Evolutionary conservation across 176 grass and related monocot species (phyloP).

Genomic region (Tuctoria greenei): DNA sequence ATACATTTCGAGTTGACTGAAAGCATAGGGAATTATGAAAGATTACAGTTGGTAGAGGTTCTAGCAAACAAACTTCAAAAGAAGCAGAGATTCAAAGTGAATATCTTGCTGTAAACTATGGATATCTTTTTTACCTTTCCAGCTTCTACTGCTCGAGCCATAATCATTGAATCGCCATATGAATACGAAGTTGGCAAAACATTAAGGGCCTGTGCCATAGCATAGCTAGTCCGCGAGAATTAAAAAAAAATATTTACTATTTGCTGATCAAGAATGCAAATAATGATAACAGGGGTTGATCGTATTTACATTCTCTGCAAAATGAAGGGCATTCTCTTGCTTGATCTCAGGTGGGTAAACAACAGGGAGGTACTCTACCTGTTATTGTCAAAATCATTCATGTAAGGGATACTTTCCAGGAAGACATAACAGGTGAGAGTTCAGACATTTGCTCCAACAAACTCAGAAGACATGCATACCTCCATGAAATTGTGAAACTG

Average conservation of each 20-base stretch:
- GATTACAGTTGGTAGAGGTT: not conserved
- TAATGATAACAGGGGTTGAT: conserved; percentile 8
- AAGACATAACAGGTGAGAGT: not conserved
- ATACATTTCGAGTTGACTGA: not conserved
- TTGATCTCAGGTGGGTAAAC: conserved; percentile 88
- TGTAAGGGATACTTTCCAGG: not conserved
- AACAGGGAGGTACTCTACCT: conserved; percentile 95
- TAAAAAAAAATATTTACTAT: not conserved
- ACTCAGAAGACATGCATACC: conserved; percentile 49
- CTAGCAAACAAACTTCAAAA: conserved; percentile 6
- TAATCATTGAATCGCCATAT: conserved; percentile 80
- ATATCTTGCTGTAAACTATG: conserved; percentile 1
- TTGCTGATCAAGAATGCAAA: not conserved
- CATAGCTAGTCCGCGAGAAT: conserved; percentile 66
- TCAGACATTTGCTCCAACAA: not conserved
- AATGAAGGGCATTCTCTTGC: conserved; percentile 64
- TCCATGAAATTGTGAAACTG: conserved; percentile 99
- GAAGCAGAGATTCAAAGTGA: conserved; percentile 12
- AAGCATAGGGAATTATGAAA: not conserved
- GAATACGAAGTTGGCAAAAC: conserved; percentile 76
- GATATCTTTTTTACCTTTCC: conserved; percentile 60
- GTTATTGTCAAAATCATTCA: not conserved
- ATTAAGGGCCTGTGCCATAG: conserved; percentile 79
- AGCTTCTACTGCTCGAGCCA: conserved; percentile 60
- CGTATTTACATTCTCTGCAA: conserved; percentile 66